Evolutionary conservation across 2,329 filamentous ascomycete species (phyloP).

Genomic region (Decorospora gaudefroyi): DNA sequence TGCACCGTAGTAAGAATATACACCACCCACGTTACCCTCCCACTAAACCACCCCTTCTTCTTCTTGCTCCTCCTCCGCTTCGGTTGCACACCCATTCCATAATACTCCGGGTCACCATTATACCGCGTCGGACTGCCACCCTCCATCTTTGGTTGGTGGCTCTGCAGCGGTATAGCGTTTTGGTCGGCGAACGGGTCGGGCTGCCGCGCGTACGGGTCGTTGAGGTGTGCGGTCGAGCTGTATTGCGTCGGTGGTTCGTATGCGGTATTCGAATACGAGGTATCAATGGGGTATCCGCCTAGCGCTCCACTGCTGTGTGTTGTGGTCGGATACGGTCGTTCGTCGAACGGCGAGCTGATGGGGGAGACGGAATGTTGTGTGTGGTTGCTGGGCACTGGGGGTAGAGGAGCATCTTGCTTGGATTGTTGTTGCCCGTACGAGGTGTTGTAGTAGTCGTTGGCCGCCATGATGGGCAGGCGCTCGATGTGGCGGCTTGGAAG

Average conservation of each 20-base stretch:
- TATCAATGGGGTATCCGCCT: conserved; percentile 57
- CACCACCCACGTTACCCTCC: conserved; percentile 74
- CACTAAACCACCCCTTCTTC: conserved; percentile 60
- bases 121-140: conserved; percentile 44
- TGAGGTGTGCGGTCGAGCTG: conserved; percentile 41
- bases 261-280: conserved; percentile 59
- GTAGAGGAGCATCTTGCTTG: conserved; percentile 46
- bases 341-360: conserved; percentile 40
- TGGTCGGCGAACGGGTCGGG: conserved; percentile 58
- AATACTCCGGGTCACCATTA: conserved; percentile 49
- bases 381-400: conserved; percentile 36
- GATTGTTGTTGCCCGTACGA: conserved; percentile 37
- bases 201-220: conserved; percentile 45
- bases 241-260: conserved; percentile 27
- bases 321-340: conserved; percentile 50
- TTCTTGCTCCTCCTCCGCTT: conserved; percentile 31
- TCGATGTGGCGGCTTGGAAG: neutral
- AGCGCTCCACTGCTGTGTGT: conserved; percentile 53
- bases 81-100: conserved; percentile 25
- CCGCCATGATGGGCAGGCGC: conserved; percentile 47
- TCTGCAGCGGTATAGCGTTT: conserved; percentile 55
- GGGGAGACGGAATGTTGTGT: conserved; percentile 43
- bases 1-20: conserved; percentile 79
- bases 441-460: conserved; percentile 64
- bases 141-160: conserved; percentile 47